Conservation (phyloP, 2,329 filamentous ascomycete genomes). For the Hysterium pulicare region DNA sequence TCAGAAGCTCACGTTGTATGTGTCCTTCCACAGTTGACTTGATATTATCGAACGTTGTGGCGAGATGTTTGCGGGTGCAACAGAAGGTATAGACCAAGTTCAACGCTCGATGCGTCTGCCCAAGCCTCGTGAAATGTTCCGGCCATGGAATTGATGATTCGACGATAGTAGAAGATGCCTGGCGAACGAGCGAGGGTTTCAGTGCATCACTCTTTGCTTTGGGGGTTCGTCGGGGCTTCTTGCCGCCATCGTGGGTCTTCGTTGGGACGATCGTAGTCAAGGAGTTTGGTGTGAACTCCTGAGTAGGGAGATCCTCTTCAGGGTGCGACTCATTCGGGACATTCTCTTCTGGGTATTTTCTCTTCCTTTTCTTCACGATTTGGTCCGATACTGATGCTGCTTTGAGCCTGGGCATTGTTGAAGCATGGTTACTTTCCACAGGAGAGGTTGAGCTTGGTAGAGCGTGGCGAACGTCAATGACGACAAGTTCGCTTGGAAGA, state of each 20-base stretch:
- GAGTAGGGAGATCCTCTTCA: conserved; percentile 8
- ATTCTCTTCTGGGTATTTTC: conserved; percentile 33
- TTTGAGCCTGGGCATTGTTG: conserved; percentile 39
- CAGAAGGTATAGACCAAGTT: conserved; percentile 96
- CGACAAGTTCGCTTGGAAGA: no score
- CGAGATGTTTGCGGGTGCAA: conserved; percentile 85
- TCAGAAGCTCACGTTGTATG: conserved; percentile 64
- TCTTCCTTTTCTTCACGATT: conserved; percentile 45
- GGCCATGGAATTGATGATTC: conserved; percentile 67
- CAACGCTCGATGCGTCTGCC: conserved; percentile 75
- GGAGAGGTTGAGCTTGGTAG: no score
- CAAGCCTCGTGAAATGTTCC: conserved; percentile 66
- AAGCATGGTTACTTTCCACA: conserved; percentile 2
- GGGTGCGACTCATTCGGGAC: conserved; percentile 9
- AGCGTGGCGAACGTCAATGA: no score
- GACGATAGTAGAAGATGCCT: conserved; percentile 49
- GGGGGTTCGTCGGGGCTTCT: conserved; percentile 46
- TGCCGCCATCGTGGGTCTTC: conserved; percentile 56
- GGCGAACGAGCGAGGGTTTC: conserved; percentile 40
- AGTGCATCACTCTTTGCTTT: conserved; percentile 32
- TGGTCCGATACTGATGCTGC: conserved; percentile 45
- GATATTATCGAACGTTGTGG: conserved; percentile 88
- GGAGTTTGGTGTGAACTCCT: conserved; percentile 11
- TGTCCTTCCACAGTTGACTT: conserved; percentile 80
- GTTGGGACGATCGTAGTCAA: conserved; percentile 50